Evolutionary conservation across 345 rosid genomes (phyloP).

Genomic region (Brassica rapa): DNA sequence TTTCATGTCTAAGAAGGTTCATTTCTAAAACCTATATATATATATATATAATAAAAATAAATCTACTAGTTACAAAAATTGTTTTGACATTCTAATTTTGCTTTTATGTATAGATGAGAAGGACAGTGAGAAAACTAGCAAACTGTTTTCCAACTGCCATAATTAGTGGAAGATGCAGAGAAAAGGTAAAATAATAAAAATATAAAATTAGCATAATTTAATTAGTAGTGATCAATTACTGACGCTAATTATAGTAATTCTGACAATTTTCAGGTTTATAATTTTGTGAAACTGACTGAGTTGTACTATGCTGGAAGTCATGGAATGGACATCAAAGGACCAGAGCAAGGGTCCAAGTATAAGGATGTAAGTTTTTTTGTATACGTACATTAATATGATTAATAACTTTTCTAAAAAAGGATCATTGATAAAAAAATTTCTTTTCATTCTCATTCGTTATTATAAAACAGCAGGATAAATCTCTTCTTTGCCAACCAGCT

Average conservation of each 20-base stretch:
- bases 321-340: slow-evolving; percentile 98
- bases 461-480: slow-evolving; percentile 42
- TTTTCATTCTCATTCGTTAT: not conserved
- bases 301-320: slow-evolving; percentile 97
- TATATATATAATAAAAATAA: not conserved
- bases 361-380: slow-evolving; percentile 35
- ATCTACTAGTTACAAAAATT: not conserved
- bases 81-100: not conserved
- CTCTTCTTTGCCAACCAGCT: slow-evolving; percentile 77
- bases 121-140: slow-evolving; percentile 69
- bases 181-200: slow-evolving; percentile 61
- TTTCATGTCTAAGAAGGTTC: slow-evolving; percentile 78
- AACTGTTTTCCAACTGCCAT: slow-evolving; percentile 87
- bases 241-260: not conserved
- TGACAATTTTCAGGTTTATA: slow-evolving; percentile 40
- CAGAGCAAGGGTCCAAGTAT: slow-evolving; percentile 50
- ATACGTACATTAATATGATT: slow-evolving; percentile 12
- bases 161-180: slow-evolving; percentile 89
- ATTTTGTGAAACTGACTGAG: slow-evolving; percentile 72
- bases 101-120: slow-evolving; percentile 67
- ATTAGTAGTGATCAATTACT: not conserved
- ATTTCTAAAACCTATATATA: slow-evolving; percentile 1
- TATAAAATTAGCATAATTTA: too few relatives aligned
- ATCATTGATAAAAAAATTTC: not conserved
- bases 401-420: not conserved